These are phyloP conservation scores for Lipomyces orientalis DNA, from an alignment of 805 yeast genomes.

Conservation along the genomic window DNA sequence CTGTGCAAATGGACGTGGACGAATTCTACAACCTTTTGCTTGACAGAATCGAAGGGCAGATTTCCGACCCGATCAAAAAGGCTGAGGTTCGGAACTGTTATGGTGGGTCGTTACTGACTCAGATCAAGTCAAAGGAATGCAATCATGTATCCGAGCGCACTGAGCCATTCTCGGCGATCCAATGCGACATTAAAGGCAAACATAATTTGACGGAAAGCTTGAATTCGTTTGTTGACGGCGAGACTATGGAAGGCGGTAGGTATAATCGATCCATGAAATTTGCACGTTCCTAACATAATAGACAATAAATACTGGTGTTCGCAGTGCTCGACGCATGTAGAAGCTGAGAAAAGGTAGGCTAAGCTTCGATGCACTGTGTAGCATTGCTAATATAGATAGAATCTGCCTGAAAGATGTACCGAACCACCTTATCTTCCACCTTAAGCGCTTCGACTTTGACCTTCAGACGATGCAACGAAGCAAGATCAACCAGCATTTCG, in stretches of 20 bases:
- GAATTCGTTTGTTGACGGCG: conserved; percentile 34
- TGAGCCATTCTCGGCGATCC: conserved; percentile 35
- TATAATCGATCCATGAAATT: not conserved
- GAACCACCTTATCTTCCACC: conserved; percentile 31
- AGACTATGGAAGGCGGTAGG: conserved; percentile 32
- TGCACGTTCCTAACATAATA: not conserved
- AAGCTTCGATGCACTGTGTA: not conserved
- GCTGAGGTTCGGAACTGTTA: conserved; percentile 16
- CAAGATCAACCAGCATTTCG: conserved; percentile 33
- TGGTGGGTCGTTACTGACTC: conserved; percentile 32
- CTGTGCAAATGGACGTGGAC: conserved; percentile 36
- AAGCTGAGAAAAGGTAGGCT: conserved; percentile 26
- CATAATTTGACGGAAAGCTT: conserved; percentile 23
- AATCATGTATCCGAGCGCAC: conserved; percentile 30
- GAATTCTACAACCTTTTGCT: conserved; percentile 33
- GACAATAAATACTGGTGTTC: conserved; percentile 36
- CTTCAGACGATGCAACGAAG: conserved; percentile 36
- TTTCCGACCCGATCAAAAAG: conserved; percentile 7
- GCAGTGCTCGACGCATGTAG: conserved; percentile 30
- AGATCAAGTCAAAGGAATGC: conserved; percentile 35
- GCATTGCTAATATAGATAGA: not conserved
- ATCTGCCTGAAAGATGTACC: conserved; percentile 33
- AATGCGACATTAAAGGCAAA: conserved; percentile 36
- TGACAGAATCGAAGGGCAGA: conserved; percentile 30
- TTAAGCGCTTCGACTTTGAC: conserved; percentile 37